Evolutionary conservation across 2,329 filamentous ascomycete genomes (phyloP).

Genomic region (Talaromyces sp.): DNA sequence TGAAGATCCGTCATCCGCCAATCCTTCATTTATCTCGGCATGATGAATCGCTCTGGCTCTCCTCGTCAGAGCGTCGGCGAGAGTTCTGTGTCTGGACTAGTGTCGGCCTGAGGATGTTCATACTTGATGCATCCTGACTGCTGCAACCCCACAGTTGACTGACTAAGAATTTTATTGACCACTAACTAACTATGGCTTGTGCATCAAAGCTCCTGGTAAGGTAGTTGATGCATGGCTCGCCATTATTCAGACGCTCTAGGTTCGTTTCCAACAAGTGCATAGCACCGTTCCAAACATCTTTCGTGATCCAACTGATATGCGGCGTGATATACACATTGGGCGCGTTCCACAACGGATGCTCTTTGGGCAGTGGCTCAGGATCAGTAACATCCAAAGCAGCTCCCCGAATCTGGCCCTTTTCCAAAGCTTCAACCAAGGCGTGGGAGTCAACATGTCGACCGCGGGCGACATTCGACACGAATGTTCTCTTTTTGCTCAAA

Average conservation of each 20-base stretch:
- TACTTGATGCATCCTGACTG: background rate
- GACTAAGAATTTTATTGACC: background rate
- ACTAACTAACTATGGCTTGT: background rate
- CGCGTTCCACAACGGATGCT: constrained; percentile 67
- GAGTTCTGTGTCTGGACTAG: background rate
- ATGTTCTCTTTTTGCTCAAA: constrained; percentile 57
- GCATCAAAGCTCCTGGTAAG: background rate
- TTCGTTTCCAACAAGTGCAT: background rate
- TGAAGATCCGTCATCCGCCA: background rate
- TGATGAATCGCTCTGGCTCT: background rate
- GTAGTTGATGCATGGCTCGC: background rate
- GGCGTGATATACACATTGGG: constrained; percentile 54
- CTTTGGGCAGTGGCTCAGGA: constrained; percentile 68
- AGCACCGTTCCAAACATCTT: background rate
- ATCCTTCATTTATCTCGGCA: background rate
- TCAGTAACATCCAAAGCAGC: constrained; percentile 77
- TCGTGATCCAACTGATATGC: constrained; percentile 24
- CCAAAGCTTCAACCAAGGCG: constrained; percentile 61
- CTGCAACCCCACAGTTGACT: background rate
- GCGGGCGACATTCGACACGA: constrained; percentile 65
- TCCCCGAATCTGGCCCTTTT: constrained; percentile 54
- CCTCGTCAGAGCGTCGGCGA: background rate
- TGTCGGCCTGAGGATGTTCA: too few relatives aligned
- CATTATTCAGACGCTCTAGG: background rate
- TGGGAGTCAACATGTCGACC: constrained; percentile 60